Percentiles rank a stretch among this genome's conserved stretches.
phyloP scores from a whole-genome alignment of 345 rosid genomes.

The Zanthoxylum bungeanum region DNA sequence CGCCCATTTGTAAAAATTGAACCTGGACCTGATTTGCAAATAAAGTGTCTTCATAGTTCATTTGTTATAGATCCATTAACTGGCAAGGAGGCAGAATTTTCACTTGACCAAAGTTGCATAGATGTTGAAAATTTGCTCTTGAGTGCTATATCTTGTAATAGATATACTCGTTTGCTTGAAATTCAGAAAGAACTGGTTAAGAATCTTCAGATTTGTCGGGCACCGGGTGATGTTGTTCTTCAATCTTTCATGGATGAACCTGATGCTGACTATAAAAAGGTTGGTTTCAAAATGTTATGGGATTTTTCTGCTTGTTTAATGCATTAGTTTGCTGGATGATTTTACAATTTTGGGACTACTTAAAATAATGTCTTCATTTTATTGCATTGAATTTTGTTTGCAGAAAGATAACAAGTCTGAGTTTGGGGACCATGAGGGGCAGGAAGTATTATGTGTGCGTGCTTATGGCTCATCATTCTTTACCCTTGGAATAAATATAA shows the following conservation, averaged over 20 bases:
- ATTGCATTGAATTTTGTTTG: slow-evolving; percentile 20
- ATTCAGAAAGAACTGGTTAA: slow-evolving; percentile 84
- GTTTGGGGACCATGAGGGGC: slow-evolving; percentile 46
- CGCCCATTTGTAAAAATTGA: slow-evolving; percentile 82
- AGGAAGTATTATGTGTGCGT: slow-evolving; percentile 73
- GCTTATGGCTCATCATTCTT: slow-evolving; percentile 92
- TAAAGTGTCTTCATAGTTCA: slow-evolving; percentile 71
- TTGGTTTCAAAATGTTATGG: slow-evolving; percentile 21
- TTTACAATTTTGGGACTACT: slow-evolving; percentile 13
- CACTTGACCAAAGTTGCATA: slow-evolving; percentile 79
- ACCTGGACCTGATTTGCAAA: slow-evolving; percentile 82
- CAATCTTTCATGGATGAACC: slow-evolving; percentile 51
- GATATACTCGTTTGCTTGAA: slow-evolving; percentile 89
- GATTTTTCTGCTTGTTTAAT: background rate
- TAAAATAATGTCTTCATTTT: slow-evolving; percentile 5
- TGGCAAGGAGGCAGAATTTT: slow-evolving; percentile 78
- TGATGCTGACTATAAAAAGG: slow-evolving; percentile 48
- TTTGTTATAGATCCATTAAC: slow-evolving; percentile 82
- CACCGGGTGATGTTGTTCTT: slow-evolving; percentile 67
- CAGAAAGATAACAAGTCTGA: slow-evolving; percentile 52
- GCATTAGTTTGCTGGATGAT: background rate
- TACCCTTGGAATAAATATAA: slow-evolving; percentile 85
- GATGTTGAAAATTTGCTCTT: slow-evolving; percentile 87
- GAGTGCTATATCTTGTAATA: slow-evolving; percentile 85
- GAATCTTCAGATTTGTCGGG: slow-evolving; percentile 61